A percentile compares a stretch with the other conserved stretches of the same genome.
Evolutionary conservation across 1,284 basidiomycete genomes (phyloP).

Genomic region (Tetrapyrgos nigripes): DNA sequence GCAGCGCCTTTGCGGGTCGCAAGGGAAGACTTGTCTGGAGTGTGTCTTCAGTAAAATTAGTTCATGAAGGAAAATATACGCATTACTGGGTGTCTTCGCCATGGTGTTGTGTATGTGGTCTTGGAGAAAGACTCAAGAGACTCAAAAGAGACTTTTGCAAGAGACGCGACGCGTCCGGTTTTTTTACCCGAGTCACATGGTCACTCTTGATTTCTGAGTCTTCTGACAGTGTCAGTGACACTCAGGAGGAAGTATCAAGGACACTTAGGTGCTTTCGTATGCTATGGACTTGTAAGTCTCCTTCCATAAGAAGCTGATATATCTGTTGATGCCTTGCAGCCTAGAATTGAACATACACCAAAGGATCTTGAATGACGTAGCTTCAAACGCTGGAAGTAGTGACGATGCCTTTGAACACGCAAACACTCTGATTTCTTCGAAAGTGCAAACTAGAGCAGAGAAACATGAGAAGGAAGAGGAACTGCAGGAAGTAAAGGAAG

Average conservation of each 20-base stretch:
- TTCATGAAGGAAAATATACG: not conserved
- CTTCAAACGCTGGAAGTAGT: conserved; percentile 62
- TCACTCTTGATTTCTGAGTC: not conserved
- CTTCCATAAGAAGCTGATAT: not conserved
- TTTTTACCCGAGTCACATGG: not conserved
- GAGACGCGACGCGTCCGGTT: not conserved
- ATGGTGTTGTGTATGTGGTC: conserved; percentile 13
- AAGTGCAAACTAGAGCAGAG: conserved; percentile 52
- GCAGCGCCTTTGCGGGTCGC: not conserved
- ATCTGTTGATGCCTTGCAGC: conserved; percentile 38
- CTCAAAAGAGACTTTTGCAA: not conserved
- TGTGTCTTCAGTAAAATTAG: not conserved
- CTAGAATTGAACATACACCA: conserved; percentile 83
- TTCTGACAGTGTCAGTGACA: not conserved
- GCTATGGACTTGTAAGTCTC: conserved; percentile 44
- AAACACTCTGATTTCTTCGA: conserved; percentile 64
- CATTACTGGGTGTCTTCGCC: conserved; percentile 25
- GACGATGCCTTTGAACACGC: conserved; percentile 54
- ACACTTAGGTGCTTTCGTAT: not conserved
- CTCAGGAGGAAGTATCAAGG: not conserved
- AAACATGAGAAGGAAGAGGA: conserved; percentile 24
- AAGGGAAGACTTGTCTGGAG: not conserved
- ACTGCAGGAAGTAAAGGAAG: conserved; percentile 27
- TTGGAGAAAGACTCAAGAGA: not conserved
- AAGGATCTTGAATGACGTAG: conserved; percentile 82